Percentiles rank a stretch among this genome's conserved stretches.
These are phyloP conservation scores for Cucumis cinereus DNA, from an alignment of 306 rosid species.

Conservation along the genomic window DNA sequence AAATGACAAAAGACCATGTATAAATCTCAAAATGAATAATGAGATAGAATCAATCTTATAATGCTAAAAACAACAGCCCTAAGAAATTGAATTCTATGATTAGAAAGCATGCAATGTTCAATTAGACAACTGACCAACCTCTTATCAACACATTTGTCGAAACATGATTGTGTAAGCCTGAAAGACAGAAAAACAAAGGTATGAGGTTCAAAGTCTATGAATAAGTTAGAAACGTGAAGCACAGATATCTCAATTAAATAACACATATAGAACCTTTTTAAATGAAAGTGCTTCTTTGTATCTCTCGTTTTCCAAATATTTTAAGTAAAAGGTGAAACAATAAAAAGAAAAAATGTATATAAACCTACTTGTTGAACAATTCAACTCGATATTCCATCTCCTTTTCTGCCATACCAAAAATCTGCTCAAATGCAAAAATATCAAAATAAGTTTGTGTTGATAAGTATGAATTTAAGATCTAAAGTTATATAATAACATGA, in stretches of 20 bases:
- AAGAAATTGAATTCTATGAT: background rate
- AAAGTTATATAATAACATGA: background rate
- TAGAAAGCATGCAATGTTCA: background rate
- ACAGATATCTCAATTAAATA: background rate
- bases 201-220: background rate
- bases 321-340: background rate
- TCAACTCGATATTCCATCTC: constrained; percentile 98
- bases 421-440: constrained; percentile 28
- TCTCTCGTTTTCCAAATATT: background rate
- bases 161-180: constrained; percentile 93
- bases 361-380: constrained; percentile 74
- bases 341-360: background rate
- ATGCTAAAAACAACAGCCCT: background rate
- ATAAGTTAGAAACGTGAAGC: background rate
- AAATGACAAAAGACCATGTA: background rate
- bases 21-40: background rate
- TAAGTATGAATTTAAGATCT: background rate
- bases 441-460: background rate
- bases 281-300: background rate
- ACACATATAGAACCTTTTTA: background rate
- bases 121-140: constrained; percentile 26
- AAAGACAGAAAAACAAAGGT: background rate
- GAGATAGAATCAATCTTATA: background rate
- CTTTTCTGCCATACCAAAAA: constrained; percentile 95
- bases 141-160: constrained; percentile 80